Evolutionary conservation across 164 flowering plant species (phyloP), one percentile per base, ranked within the genome.

Genomic region (Piper longum): DNA sequence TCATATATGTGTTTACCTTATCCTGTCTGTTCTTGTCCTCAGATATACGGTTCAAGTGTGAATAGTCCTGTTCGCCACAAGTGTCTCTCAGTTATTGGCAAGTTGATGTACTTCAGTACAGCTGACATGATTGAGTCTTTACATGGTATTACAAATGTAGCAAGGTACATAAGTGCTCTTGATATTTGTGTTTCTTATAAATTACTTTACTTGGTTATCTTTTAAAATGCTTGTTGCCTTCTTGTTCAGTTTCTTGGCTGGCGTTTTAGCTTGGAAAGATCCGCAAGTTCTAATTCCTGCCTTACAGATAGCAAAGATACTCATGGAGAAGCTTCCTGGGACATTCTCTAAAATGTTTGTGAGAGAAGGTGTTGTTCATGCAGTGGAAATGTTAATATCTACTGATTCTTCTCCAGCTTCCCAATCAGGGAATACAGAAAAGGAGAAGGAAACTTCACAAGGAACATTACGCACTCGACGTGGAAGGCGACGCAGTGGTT

Each of bases 11-110:
- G 14, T 18, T 58, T 7, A 36, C 41, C 5, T 58, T 58, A 26
- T 26, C 36, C 36, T 26, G 36, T 26, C 36, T 26, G 36, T 26
- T 0, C 36, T 26, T 26, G 36, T 2, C 36, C 36, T 26, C 83
- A 95, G 99, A 87, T 95, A 2, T 91, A 95, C 80, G 96, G 96
- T 60, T 95, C 99, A 66, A 95, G 99, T 75, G 97, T 95, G 58
- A 95, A 86, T 80, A 82, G 86, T 68, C 87, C 96, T 69, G 96
- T 95, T 68, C 97, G 99, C 40, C 93, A 91, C 77, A 91, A 95
- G 70, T 95, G 97, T 73, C 86, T 95, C 19, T 87, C 99, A 9
- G 89, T 85, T 62, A 87, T 91, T 66, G 96, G 95, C 57, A 95
- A 95, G 69, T 78, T 88, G 71, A 91, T 95, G 99, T 95, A 84